A percentile compares a stretch with the other conserved stretches of the same genome.
phyloP scores from a whole-genome alignment of 2,329 filamentous ascomycete species.

The Aurifilum marmelostoma region DNA sequence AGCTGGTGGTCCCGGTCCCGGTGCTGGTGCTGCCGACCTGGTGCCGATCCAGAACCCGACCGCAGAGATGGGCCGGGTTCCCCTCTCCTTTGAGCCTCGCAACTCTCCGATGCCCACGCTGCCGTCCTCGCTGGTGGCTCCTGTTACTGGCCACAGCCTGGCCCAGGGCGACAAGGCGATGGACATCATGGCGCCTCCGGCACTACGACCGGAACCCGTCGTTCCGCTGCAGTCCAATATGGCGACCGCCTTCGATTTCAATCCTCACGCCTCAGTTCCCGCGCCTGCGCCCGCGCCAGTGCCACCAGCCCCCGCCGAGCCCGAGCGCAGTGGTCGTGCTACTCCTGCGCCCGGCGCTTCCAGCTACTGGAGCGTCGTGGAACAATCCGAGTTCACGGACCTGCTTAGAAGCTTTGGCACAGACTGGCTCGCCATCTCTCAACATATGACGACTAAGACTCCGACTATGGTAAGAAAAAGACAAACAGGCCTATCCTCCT shows the following conservation, averaged over 20 bases:
- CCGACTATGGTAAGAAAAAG: constrained; percentile 70
- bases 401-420: constrained; percentile 76
- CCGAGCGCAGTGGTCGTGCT: constrained; percentile 50
- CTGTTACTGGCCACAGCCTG: constrained; percentile 34
- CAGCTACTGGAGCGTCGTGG: constrained; percentile 87
- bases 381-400: constrained; percentile 75
- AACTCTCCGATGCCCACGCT: constrained; percentile 42
- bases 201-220: constrained; percentile 58
- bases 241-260: constrained; percentile 49
- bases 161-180: constrained; percentile 30
- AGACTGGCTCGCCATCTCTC: constrained; percentile 75
- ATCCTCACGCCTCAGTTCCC: constrained; percentile 37
- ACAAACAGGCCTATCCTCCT: not conserved
- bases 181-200: constrained; percentile 61
- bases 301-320: constrained; percentile 24
- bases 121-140: constrained; percentile 47
- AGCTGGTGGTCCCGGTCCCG: not conserved
- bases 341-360: constrained; percentile 61
- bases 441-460: constrained; percentile 82
- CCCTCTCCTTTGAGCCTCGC: constrained; percentile 27
- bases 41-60: constrained; percentile 40
- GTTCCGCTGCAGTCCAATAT: constrained; percentile 51
- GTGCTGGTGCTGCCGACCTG: constrained; percentile 39
- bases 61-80: constrained; percentile 36
- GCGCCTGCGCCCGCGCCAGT: constrained; percentile 3